Evolutionary conservation across 805 yeast species (phyloP), one percentile per base, ranked within the genome.

Genomic region (Metschnikowia colocasiae): DNA sequence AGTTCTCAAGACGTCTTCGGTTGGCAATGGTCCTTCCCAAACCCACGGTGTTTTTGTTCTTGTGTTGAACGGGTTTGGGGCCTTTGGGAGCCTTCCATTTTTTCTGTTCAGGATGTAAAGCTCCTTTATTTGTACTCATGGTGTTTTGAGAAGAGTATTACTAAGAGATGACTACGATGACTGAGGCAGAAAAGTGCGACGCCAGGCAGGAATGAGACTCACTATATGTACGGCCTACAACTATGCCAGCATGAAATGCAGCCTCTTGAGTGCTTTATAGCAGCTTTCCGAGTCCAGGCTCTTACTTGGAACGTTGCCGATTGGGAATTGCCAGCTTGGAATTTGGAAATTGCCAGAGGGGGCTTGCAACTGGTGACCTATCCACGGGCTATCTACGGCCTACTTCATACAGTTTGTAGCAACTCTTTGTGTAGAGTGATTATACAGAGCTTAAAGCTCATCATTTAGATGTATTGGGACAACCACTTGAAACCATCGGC

Each of bases 401-500:
- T 13, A 19, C 10, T 29, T 33, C 16, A 19, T 33, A 33, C 36
- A n/a, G 18, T 9, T 15, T 35, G 26, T 20, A 36, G 40, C 40
- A 25, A 25, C 27, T 25, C 30, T 10, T 15, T 9, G 3, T n/a
- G 19, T 36, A 20, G 27, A 35, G 39, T 25, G 6, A 38, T 26
- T 36, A 23, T 36, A 36, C 3, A 36, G n/a, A 36, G 40, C 40
- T 26, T 23, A 7, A 16, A 13, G 16, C 43, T 26, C 15, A 15
- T 12, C 39, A 35, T 36, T 43, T 79, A 92, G 60, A 92, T 92
- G 72, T 87, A 92, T 74, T 94, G 96, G 52, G 97, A 89, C 64
- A 94, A 81, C 98, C 97, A 94, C 79, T 89, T 87, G 81, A 94
- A 90, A 54, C 96, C 99, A 61, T 94, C 98, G 51, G 96, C 95